Evolutionary conservation across 148 eudicot species (phyloP).

Genomic region (Rhododendron kiyosumense): DNA sequence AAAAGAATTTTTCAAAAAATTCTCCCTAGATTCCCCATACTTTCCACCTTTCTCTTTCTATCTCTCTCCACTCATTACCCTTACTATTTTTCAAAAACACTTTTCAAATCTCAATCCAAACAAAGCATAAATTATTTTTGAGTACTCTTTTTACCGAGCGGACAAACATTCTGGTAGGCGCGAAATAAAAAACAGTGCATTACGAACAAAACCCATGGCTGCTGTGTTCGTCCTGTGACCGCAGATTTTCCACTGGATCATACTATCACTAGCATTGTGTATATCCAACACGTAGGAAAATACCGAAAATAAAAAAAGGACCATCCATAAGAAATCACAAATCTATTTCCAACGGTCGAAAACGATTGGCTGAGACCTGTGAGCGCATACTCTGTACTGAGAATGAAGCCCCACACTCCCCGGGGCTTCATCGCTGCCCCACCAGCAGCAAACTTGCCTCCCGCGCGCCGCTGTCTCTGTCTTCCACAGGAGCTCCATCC

Average conservation of each 20-base stretch:
- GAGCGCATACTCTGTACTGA: neutral
- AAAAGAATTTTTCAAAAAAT: too few relatives aligned
- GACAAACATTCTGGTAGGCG: too few relatives aligned
- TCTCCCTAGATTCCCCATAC: too few relatives aligned
- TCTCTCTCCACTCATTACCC: too few relatives aligned
- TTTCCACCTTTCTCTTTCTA: too few relatives aligned
- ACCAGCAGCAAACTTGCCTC: neutral
- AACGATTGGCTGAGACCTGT: neutral
- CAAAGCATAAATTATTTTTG: too few relatives aligned
- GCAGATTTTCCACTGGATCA: neutral
- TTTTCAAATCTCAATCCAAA: too few relatives aligned
- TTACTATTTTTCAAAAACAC: too few relatives aligned
- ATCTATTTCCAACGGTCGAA: neutral
- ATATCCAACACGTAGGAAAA: neutral
- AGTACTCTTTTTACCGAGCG: accelerated
- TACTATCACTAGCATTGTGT: neutral
- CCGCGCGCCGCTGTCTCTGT: neutral
- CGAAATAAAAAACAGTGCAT: too few relatives aligned
- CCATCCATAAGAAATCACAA: neutral
- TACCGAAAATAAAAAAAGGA: neutral
- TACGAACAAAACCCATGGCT: too few relatives aligned
- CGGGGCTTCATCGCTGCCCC: slow-evolving; percentile 9
- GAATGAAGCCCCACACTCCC: slow-evolving; percentile 20
- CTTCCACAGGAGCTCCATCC: neutral
- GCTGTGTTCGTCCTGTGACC: neutral